phyloP scores from a whole-genome alignment of 2,329 filamentous ascomycete species.

The Penicillium sp. region DNA sequence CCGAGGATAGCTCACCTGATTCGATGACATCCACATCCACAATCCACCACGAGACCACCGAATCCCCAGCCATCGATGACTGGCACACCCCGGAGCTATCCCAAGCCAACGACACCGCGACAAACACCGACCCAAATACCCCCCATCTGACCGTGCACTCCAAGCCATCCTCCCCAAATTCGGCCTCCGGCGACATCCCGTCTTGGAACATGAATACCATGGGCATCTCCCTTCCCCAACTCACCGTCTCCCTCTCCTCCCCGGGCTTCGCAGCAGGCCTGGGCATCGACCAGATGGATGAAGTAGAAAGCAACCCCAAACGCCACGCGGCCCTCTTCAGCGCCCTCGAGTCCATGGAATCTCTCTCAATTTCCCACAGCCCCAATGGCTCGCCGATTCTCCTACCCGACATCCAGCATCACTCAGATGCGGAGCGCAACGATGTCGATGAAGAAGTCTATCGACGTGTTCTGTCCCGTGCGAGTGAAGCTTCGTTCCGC shows the following conservation, averaged over 20 bases:
- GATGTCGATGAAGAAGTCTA: slow-evolving; percentile 6
- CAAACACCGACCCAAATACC: slow-evolving; percentile 42
- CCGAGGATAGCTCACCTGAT: slow-evolving; percentile 38
- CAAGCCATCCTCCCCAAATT: slow-evolving; percentile 35
- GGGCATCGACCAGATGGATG: slow-evolving; percentile 37
- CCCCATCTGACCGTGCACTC: slow-evolving; percentile 40
- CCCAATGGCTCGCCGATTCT: slow-evolving; percentile 31
- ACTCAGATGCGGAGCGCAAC: slow-evolving; percentile 4
- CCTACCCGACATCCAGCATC: slow-evolving; percentile 24
- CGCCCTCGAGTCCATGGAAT: slow-evolving; percentile 35
- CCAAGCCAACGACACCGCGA: slow-evolving; percentile 27
- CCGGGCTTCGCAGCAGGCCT: slow-evolving; percentile 40
- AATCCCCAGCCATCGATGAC: slow-evolving; percentile 28
- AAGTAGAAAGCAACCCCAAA: slow-evolving; percentile 42
- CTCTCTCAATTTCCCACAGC: slow-evolving; percentile 32
- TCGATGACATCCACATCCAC: slow-evolving; percentile 43
- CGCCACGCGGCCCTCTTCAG: slow-evolving; percentile 44
- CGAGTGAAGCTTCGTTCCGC: slow-evolving; percentile 27
- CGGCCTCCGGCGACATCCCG: slow-evolving; percentile 33
- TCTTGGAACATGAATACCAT: slow-evolving; percentile 22
- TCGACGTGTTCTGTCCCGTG: slow-evolving; percentile 20
- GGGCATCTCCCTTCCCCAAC: slow-evolving; percentile 27
- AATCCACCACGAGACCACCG: slow-evolving; percentile 33
- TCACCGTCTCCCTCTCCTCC: slow-evolving; percentile 32
- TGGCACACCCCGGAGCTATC: slow-evolving; percentile 30